Conservation (phyloP, 23 red algal genomes). For the Cyanidioschyzon merolae region DNA sequence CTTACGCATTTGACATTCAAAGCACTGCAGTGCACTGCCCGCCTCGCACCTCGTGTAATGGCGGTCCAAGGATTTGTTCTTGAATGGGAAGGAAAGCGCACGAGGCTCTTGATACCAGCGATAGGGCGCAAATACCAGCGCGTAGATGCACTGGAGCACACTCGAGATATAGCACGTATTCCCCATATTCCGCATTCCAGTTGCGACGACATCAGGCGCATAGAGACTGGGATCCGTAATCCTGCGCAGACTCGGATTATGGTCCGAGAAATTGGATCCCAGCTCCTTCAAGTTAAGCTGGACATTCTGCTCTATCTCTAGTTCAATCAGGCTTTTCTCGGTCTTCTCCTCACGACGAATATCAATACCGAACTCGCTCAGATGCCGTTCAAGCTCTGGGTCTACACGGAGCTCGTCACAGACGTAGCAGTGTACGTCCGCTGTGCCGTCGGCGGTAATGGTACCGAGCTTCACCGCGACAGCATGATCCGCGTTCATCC, state of each 20-base stretch:
- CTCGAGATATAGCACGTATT: conserved; percentile 93
- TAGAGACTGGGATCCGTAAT: conserved; percentile 28
- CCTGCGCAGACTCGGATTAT: neutral
- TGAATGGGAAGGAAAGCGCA: neutral
- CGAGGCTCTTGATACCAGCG: neutral
- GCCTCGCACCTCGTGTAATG: neutral
- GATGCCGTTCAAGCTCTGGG: conserved; percentile 55
- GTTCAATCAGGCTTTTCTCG: conserved; percentile 66
- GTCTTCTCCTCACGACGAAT: conserved; percentile 62
- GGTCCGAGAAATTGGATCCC: conserved; percentile 25
- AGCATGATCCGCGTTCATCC: conserved; percentile 35
- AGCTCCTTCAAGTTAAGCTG: conserved; percentile 37
- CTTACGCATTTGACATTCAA: conserved; percentile 23
- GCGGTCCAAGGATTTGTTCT: neutral
- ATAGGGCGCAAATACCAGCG: neutral
- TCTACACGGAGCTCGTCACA: conserved; percentile 80
- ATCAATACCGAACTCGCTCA: conserved; percentile 74
- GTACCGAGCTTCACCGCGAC: conserved; percentile 93
- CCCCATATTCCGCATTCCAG: conserved; percentile 72
- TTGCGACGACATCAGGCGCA: conserved; percentile 37
- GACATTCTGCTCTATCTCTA: conserved; percentile 60
- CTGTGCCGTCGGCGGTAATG: conserved; percentile 66
- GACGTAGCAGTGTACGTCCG: conserved; percentile 85
- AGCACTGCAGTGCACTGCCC: neutral
- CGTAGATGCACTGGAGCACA: conserved; percentile 65